Evolutionary conservation across 2,329 filamentous ascomycete species (phyloP), one percentile per base, ranked within the genome.

Genomic region (Knoxdaviesia proteae): DNA sequence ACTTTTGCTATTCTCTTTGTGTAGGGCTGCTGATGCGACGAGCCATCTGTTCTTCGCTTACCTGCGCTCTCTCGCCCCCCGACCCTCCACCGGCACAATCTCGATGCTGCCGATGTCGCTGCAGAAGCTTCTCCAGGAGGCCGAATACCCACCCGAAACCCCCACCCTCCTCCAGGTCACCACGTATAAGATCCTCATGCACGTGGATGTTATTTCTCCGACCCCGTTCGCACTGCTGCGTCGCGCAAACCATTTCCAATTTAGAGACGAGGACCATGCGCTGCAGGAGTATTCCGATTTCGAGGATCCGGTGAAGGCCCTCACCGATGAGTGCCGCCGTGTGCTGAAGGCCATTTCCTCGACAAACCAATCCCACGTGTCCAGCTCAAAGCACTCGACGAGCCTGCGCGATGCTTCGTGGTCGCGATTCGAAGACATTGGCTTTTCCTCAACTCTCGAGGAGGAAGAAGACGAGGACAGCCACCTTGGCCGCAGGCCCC

Each of bases 31-130:
- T 46, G 86, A 96, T 67, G 90, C 90, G 43, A 86, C 88, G 20
- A 94, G 87, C 54, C 90, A 98, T 63, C 65, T 98, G 43, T 98
- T 98, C 67, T 98, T 98, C 56, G 90, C 90, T 44, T 98, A 96
- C 57, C 73, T 98, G 40, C 75, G 90, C 51, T 94, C 87, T 1
- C 64, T 94, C 39, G 77, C 84, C 2, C 88, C 90, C n/a, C 72
- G 77, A 48, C 72, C 74, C 32, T 65, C 80, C 42, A 82, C 75
- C 48, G 82, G 82, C 39, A 20, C 20, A 20, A 93, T 96, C 47
- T 82, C 87, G 0, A 72, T 80, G 49, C 71, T 98, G 10, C 90
- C 90, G 6, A 80, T 87, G 55, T 94, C 90, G 8, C 69, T 98
- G 11, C 86, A 94, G 61, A 82, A 88, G 50, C 68, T 98, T 8